Percentiles rank a stretch among this genome's conserved stretches.
Conservation (phyloP, 164 flowering plant genomes). For the Vitis cinerea region DNA sequence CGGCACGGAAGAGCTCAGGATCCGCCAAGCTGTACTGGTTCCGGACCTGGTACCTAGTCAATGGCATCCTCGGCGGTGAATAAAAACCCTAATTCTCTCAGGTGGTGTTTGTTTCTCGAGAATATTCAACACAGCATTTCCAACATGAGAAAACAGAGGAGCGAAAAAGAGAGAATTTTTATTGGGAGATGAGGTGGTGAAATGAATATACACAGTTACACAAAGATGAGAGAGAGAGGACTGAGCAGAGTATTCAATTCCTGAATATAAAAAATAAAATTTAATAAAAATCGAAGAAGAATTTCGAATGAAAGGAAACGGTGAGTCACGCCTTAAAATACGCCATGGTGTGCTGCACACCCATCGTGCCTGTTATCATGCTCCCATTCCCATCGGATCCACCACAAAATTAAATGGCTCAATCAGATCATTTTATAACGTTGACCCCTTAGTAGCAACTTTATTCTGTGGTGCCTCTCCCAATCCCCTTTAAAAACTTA, state of each 20-base stretch:
- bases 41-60: conserved; percentile 71
- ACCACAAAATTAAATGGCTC: no score
- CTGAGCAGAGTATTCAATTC: not conserved
- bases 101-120: no score
- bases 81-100: conserved; percentile 22
- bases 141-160: conserved; percentile 16
- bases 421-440: no score
- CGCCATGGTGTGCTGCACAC: conserved; percentile 6
- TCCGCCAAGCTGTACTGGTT: conserved; percentile 87
- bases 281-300: no score
- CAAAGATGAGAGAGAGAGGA: conserved; percentile 2
- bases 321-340: not conserved
- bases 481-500: no score
- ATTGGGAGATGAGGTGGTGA: conserved; percentile 5
- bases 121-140: conserved; percentile 7
- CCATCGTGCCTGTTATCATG: conserved; percentile 20
- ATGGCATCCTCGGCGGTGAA: conserved; percentile 54
- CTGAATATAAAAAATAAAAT: no score
- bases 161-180: conserved; percentile 12
- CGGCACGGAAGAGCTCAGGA: conserved; percentile 80
- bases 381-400: conserved; percentile 15
- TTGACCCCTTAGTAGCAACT: no score
- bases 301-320: conserved; percentile 1
- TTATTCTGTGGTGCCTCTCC: no score
- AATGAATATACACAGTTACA: conserved; percentile 11